Evolutionary conservation across 495 filamentous ascomycete species (phyloP).

Genomic region (Endocarpon pusillum): DNA sequence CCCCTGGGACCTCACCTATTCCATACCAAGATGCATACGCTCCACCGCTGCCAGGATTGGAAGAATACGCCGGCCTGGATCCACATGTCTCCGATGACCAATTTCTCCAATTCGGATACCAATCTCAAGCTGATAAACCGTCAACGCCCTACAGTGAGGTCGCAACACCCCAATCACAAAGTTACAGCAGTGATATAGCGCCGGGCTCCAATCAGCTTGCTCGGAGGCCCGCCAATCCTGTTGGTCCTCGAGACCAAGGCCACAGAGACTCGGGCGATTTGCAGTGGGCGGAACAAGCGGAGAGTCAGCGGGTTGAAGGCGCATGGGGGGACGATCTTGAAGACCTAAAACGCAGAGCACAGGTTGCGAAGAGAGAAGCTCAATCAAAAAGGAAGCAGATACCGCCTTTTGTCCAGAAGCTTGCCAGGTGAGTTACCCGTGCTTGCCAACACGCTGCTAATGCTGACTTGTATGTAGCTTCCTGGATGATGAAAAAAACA

Average conservation of each 20-base stretch:
- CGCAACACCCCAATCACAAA: constrained; percentile 20
- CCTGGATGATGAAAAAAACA: constrained; percentile 78
- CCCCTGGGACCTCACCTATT: constrained; percentile 50
- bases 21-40: constrained; percentile 26
- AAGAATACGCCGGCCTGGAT: constrained; percentile 17
- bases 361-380: constrained; percentile 63
- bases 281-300: constrained; percentile 28
- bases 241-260: constrained; percentile 30
- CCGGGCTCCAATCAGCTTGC: constrained; percentile 47
- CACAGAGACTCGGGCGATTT: constrained; percentile 32
- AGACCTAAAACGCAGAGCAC: constrained; percentile 56
- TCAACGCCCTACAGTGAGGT: constrained; percentile 26
- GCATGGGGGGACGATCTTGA: constrained; percentile 51
- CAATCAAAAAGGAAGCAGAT: constrained; percentile 83
- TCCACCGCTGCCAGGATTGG: constrained; percentile 11
- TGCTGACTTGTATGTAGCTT: constrained; percentile 41
- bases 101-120: constrained; percentile 37
- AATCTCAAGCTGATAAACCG: constrained; percentile 23
- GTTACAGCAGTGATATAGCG: constrained; percentile 26
- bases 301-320: constrained; percentile 27
- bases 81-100: constrained; percentile 34
- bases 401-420: constrained; percentile 93
- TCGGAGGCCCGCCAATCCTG: constrained; percentile 44
- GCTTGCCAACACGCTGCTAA: neutral
- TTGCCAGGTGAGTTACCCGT: constrained; percentile 62